Evolutionary conservation across 1,284 basidiomycete genomes (phyloP).

Genomic region (Papiliotrema terrestris): DNA sequence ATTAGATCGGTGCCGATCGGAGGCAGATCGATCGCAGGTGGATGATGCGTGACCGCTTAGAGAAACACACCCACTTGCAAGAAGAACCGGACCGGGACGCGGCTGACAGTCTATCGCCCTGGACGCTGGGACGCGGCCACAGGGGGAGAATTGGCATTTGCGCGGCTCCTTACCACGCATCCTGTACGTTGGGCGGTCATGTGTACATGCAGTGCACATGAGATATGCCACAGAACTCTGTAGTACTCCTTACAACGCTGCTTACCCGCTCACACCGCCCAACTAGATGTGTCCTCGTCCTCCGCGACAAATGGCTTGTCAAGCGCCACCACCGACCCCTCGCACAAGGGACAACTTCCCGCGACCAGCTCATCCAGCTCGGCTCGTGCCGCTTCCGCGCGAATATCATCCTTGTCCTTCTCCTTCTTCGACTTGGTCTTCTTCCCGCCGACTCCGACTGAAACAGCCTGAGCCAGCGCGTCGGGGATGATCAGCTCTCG

Average conservation of each 20-base stretch:
- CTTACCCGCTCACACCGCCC: constrained; percentile 60
- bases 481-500: constrained; percentile 89
- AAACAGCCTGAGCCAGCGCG: constrained; percentile 62
- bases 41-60: too few relatives aligned
- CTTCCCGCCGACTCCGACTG: constrained; percentile 56
- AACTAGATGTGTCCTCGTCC: constrained; percentile 75
- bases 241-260: neutral
- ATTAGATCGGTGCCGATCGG: too few relatives aligned
- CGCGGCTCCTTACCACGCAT: too few relatives aligned
- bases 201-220: too few relatives aligned
- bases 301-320: constrained; percentile 80
- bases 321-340: constrained; percentile 73
- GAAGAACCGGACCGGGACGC: too few relatives aligned
- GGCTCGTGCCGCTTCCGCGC: constrained; percentile 58
- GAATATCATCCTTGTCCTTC: constrained; percentile 55
- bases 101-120: too few relatives aligned
- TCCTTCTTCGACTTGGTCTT: constrained; percentile 55
- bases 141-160: too few relatives aligned
- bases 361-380: constrained; percentile 86
- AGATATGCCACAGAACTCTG: too few relatives aligned
- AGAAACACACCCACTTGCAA: too few relatives aligned
- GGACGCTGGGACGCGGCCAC: too few relatives aligned
- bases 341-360: constrained; percentile 83
- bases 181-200: too few relatives aligned
- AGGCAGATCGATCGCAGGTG: too few relatives aligned